Evolutionary conservation across 768 basidiomycete genomes (phyloP).

Genomic region (Clitopilus passeckerianus): DNA sequence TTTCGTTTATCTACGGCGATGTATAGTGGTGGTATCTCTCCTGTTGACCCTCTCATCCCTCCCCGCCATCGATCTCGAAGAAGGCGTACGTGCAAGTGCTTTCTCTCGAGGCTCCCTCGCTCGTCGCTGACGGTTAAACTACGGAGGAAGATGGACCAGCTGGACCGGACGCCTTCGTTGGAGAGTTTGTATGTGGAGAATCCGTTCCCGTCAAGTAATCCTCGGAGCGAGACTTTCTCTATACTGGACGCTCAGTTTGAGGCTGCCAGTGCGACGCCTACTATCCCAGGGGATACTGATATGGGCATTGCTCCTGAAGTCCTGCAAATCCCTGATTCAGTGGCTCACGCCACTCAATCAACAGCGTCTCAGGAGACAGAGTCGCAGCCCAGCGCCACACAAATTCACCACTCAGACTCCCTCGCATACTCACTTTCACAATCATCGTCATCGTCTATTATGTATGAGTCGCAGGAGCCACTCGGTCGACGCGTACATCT

Average conservation of each 20-base stretch:
- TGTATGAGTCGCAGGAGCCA: too few species aligned
- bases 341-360: not conserved
- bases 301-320: not conserved
- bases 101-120: not conserved
- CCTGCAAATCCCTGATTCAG: not conserved
- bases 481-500: not conserved
- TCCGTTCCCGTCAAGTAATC: not conserved
- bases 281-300: not conserved
- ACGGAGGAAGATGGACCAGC: not conserved
- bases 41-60: too few species aligned
- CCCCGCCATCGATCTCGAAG: too few species aligned
- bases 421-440: too few species aligned
- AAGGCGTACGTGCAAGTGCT: not conserved
- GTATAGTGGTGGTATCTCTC: too few species aligned
- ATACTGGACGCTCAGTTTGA: not conserved
- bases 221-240: not conserved
- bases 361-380: too few species aligned
- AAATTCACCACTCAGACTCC: too few species aligned
- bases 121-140: not conserved
- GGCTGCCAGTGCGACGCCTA: not conserved
- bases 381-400: too few species aligned
- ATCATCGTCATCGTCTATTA: too few species aligned
- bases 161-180: not conserved
- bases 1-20: too few species aligned
- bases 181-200: not conserved